phyloP scores from a whole-genome alignment of 108 stramenopile genomes.

The Skeletonema grethae region DNA sequence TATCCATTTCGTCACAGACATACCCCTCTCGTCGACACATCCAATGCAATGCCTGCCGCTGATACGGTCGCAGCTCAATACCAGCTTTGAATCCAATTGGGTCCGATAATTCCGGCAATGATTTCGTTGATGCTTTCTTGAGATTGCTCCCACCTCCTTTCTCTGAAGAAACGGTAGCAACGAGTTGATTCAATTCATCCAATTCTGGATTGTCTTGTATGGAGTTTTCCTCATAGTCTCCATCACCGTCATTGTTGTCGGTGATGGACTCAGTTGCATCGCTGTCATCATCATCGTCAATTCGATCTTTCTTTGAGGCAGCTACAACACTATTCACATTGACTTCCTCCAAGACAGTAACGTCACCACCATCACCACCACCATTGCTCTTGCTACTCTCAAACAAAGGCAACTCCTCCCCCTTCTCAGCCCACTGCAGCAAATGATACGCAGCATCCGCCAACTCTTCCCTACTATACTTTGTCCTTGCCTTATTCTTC shows the following conservation, averaged over 20 bases:
- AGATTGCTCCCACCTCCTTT: neutral
- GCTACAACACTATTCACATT: conserved; percentile 5
- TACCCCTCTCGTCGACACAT: conserved; percentile 72
- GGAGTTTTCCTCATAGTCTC: conserved; percentile 26
- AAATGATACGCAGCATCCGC: conserved; percentile 67
- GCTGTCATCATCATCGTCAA: neutral
- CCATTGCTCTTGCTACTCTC: neutral
- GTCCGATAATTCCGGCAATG: conserved; percentile 53
- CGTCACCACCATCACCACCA: neutral
- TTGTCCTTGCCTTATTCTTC: conserved; percentile 1
- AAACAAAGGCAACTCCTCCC: conserved; percentile 48
- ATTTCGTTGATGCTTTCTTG: neutral
- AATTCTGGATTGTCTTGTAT: conserved; percentile 26
- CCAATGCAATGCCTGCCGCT: conserved; percentile 78
- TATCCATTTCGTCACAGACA: conserved; percentile 15
- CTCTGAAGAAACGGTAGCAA: neutral
- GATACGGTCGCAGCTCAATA: conserved; percentile 69
- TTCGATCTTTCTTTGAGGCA: neutral
- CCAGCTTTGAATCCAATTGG: conserved; percentile 52
- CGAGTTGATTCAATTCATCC: conserved; percentile 28
- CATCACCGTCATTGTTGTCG: conserved; percentile 1
- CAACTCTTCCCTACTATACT: conserved; percentile 11
- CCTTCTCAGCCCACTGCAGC: conserved; percentile 83
- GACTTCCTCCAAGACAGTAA: conserved; percentile 1
- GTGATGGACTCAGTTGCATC: neutral